Base-by-base conservation (phyloP, 768 basidiomycete genomes). In the Boletus rubescentipes region DNA sequence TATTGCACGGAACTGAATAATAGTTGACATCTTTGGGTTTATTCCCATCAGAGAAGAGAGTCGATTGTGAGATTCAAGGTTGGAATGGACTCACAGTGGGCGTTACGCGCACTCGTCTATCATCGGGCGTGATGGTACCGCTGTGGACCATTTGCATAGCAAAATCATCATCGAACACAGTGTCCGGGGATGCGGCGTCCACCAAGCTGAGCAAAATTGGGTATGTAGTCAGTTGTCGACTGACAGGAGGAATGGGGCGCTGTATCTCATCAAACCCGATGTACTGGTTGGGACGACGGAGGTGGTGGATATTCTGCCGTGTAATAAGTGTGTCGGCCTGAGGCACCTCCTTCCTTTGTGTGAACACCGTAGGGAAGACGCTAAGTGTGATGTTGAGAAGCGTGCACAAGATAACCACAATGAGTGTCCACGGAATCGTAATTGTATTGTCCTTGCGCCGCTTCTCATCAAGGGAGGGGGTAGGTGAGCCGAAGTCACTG, bases 1-100 rank as follows among this genome's bases (percentile, higher is more conserved):
- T 3, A 59, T 59, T 0, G 58, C 51, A 11, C 57, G 57, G 36
- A 59, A 59, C 42, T 59, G 58, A n/a, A 59, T 10, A 30, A 59
- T 45, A 1, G 57, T 59, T 4, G 58, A 59, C 46, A 59, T 37
- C 58, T 59, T 37, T 40, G 4, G 10, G 21, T 36, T 5, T 5
- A 5, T 6, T 12, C 14, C 21, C 5, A 23, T 48, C 41, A 54
- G 46, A 26, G 18, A 39, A 30, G n/a, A 4, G 26, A 14, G n/a
- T 15, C 30, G 31, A 40, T 15, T 30, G 16, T 9, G 41, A 53
- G 18, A 29, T 12, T 8, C 2, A 40, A 29, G n/a, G 3, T 4
- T 8, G 1, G 36, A 21, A 32, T 18, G 11, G 20, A 51, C 55
- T 50, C 31, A 58, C 57, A 5, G 57, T 51, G 7, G 29, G 32